Base-by-base conservation (phyloP, 2,329 filamentous ascomycete genomes). In the Diaporthe sp. region DNA sequence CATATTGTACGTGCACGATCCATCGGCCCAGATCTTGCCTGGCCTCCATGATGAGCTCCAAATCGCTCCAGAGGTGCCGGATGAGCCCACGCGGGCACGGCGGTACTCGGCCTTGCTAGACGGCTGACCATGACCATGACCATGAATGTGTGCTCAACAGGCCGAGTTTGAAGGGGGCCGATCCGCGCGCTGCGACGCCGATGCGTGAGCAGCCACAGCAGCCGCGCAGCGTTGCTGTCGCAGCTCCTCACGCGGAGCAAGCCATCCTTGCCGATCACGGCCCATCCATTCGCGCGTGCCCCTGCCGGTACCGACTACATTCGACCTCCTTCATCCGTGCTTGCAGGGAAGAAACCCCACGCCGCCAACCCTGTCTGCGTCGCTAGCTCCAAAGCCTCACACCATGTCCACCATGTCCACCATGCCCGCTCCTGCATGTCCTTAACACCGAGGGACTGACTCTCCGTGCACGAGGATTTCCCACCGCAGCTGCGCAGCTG, bases 221-320 rank as follows among this genome's bases (percentile, higher is more conserved):
- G 31, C 61, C 42, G 25, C 28, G 49, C 34, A 68, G 49, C 65
- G 65, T 39, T 39, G 65, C 65, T 42, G 65, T 55, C 49, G 65
- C 65, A 55, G 65, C 65, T 55, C 49, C 65, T 70, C 49, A 28
- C 34, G 34, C 65, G 65, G 47, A 58, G 47, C 74, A 70, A 63
- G 74, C 65, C 57, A 71, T 63, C 65, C 75, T 71, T 74, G 75
- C 75, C 72, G 75, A 76, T 74, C 72, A 67, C 74, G 71, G 71
- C 71, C 53, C 58, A 65, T 22, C n/a, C 49, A 55, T 17, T 42
- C 28, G 58, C 31, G 55, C 39, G 28, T 34, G 37, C 49, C 74
- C 74, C 58, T 61, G 71, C 47, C 68, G 47, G 68, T 75, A 61
- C 60, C 49, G 53, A 73, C 42, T 68, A 53, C 65, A 55, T 55